Base-by-base conservation (phyloP, 140 eudicot genomes). In the Senecio squalidus region DNA sequence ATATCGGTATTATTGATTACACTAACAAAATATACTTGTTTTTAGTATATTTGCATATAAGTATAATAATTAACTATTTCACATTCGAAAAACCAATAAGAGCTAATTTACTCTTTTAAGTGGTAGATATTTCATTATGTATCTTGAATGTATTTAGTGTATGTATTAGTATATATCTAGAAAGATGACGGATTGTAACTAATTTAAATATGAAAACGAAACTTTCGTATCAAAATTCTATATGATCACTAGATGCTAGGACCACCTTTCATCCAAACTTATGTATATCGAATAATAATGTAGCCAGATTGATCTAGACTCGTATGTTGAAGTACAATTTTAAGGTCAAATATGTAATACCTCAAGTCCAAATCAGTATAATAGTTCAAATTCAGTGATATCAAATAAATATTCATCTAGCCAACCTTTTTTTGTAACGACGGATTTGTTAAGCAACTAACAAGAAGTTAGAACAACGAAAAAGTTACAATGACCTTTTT, bases 201-300 rank as follows among this genome's bases (percentile, higher is more conserved):
- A 2, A 50, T 63, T 62, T 59, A 43, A 56, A 65, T 29, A 60
- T 54, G 78, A 70, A 70, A 56, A 29, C 8, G 68, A 73, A 55
- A 60, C 30, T 39, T 68, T 59, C 31, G 72, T 76, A 61, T 62
- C 78, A 46, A 76, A 74, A 34, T 75, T 78, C 59, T 44, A 71
- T 55, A 62, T 61, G 68, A 78, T 54, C 74, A 20, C 63, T 62
- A 23, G 4, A 38, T 39, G 23, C 45, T 52, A 71, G 60, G 76
- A 70, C 66, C 82, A 71, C 76, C 58, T 49, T 62, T 4, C 69
- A 48, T 55, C 39, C 18, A 70, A 53, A 64, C 44, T 58, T 38
- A 72, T 56, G 6, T 55, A 27, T 55, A 30, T 55, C 41, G 24
- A 55, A 13, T 47, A n/a, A 47, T 1, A 6, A 46, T 46, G 28